These are phyloP conservation scores for Candida sp. DNA, from an alignment of 1,139 yeast genomes.

Conservation along the genomic window DNA sequence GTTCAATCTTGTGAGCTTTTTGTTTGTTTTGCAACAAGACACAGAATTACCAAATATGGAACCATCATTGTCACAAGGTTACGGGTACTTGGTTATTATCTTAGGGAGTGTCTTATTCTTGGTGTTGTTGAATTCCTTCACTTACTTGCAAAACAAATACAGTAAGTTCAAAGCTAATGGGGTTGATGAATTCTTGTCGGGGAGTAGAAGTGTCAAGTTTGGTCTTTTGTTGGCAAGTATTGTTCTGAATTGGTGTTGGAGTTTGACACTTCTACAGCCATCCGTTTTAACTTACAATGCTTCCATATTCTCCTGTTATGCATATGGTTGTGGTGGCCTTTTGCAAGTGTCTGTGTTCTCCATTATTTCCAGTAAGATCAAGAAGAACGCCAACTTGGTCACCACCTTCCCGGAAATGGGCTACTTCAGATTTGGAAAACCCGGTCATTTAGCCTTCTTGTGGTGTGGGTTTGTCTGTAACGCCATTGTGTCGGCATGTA, in stretches of 20 bases:
- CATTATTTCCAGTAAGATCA: conserved; percentile 38
- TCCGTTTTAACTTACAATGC: conserved; percentile 16
- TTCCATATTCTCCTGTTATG: background rate
- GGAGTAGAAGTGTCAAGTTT: conserved; percentile 35
- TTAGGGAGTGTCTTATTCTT: conserved; percentile 41
- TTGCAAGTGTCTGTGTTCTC: conserved; percentile 41
- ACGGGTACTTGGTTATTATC: conserved; percentile 37
- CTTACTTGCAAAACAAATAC: conserved; percentile 32
- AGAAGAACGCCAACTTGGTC: conserved; percentile 39
- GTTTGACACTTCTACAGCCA: conserved; percentile 29
- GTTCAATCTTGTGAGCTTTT: background rate
- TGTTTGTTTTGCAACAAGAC: background rate
- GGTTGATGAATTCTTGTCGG: conserved; percentile 41
- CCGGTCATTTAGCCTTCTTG: conserved; percentile 38
- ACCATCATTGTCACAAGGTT: conserved; percentile 35
- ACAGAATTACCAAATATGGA: conserved; percentile 19
- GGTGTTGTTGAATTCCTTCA: conserved; percentile 30
- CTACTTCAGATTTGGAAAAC: conserved; percentile 36
- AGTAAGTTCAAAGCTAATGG: conserved; percentile 26
- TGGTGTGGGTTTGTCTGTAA: conserved; percentile 43
- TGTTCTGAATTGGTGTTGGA: conserved; percentile 43
- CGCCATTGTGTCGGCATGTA: conserved; percentile 39
- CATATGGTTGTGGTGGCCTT: conserved; percentile 32
- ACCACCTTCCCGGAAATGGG: conserved; percentile 47
- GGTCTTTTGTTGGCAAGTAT: conserved; percentile 37